Evolutionary conservation across 2,329 filamentous ascomycete genomes (phyloP).

Genomic region (Diplodia intermedia): DNA sequence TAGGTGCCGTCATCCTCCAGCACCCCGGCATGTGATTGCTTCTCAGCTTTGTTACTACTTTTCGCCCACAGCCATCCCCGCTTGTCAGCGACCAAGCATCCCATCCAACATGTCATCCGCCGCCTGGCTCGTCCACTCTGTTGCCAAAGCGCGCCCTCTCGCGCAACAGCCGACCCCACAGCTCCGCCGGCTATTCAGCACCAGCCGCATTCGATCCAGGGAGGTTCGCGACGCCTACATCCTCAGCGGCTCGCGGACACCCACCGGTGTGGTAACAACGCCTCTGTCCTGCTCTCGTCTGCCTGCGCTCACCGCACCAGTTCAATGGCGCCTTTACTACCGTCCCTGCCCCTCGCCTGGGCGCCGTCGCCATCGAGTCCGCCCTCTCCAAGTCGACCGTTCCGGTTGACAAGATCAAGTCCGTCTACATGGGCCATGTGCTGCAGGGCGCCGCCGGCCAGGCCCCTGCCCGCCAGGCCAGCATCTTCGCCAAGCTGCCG

Average conservation of each 20-base stretch:
- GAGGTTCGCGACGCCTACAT: constrained; percentile 94
- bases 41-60: not conserved
- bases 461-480: constrained; percentile 88
- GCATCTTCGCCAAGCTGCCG: constrained; percentile 84
- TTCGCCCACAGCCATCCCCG: too few species aligned
- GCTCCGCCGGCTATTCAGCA: constrained; percentile 45
- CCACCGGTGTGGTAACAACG: constrained; percentile 76
- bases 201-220: constrained; percentile 49
- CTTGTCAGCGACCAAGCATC: not conserved
- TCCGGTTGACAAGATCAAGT: constrained; percentile 79
- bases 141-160: constrained; percentile 7
- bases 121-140: constrained; percentile 5
- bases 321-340: constrained; percentile 92
- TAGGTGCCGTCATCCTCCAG: constrained; percentile 23
- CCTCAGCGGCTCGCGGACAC: constrained; percentile 85
- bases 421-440: constrained; percentile 98
- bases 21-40: constrained; percentile 18
- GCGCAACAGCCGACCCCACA: constrained; percentile 9
- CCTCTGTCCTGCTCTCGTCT: not conserved
- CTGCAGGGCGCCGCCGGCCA: constrained; percentile 85
- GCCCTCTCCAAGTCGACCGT: constrained; percentile 86
- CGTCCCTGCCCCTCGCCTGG: constrained; percentile 85
- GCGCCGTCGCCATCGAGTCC: constrained; percentile 88
- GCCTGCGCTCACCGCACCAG: constrained; percentile 54
- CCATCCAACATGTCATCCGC: constrained; percentile 3